phyloP scores from a whole-genome alignment of 1,284 basidiomycete species.

The Rhodotorula sp. region DNA sequence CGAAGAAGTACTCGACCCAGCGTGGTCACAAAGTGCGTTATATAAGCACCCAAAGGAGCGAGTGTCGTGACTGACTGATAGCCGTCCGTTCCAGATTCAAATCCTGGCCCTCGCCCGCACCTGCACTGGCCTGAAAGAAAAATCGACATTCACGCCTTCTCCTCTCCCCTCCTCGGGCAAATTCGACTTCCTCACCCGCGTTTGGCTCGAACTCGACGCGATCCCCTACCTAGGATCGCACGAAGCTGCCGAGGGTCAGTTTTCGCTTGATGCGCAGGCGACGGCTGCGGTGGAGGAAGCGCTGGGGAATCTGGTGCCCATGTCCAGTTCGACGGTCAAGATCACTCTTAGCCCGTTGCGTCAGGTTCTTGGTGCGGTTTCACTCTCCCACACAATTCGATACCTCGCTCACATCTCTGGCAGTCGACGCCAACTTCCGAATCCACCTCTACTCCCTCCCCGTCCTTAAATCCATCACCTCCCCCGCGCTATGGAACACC shows the following conservation, averaged over 20 bases:
- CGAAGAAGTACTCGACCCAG: conserved; percentile 10
- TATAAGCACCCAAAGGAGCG: no score
- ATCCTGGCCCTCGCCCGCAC: conserved; percentile 13
- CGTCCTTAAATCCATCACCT: conserved; percentile 8
- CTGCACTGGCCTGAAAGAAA: background rate
- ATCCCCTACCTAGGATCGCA: conserved; percentile 15
- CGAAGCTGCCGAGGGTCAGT: conserved; percentile 1
- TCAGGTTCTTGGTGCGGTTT: conserved; percentile 17
- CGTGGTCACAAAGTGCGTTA: conserved; percentile 20
- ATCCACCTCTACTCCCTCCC: conserved; percentile 20
- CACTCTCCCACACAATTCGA: background rate
- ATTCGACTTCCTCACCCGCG: conserved; percentile 8
- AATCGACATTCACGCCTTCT: background rate
- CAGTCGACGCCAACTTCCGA: conserved; percentile 28
- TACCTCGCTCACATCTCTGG: background rate
- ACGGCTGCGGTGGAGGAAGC: conserved; percentile 23
- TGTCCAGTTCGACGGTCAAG: conserved; percentile 18
- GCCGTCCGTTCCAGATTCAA: conserved; percentile 5
- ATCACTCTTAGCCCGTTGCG: conserved; percentile 8
- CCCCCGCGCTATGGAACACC: conserved; percentile 13
- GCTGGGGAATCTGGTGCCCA: conserved; percentile 5
- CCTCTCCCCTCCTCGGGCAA: background rate
- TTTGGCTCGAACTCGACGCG: conserved; percentile 26
- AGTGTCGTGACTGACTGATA: background rate
- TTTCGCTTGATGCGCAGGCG: conserved; percentile 26